These are phyloP conservation scores for Ustilago hordei DNA, from an alignment of 1,284 basidiomycete species.

Conservation along the genomic window DNA sequence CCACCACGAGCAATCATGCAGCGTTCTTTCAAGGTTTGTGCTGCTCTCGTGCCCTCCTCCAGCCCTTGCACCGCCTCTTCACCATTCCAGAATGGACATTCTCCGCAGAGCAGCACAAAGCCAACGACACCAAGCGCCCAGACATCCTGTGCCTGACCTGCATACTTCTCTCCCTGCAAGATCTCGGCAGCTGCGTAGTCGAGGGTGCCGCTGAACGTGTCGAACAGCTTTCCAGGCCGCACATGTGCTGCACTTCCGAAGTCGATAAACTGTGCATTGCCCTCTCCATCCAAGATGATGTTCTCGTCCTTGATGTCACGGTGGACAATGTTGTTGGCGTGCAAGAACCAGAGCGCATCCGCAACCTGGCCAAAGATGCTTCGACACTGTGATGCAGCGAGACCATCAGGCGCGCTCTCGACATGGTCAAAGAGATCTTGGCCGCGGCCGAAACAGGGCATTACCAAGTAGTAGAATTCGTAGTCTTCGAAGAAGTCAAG, in stretches of 20 bases:
- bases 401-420: slow-evolving; percentile 86
- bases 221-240: slow-evolving; percentile 91
- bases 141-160: slow-evolving; percentile 95
- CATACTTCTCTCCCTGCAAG: slow-evolving; percentile 90
- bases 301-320: slow-evolving; percentile 99
- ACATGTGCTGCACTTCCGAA: slow-evolving; percentile 78
- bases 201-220: slow-evolving; percentile 90
- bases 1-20: slow-evolving; percentile 47
- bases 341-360: slow-evolving; percentile 90
- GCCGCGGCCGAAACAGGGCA: slow-evolving; percentile 73
- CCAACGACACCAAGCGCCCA: slow-evolving; percentile 99
- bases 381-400: slow-evolving; percentile 81
- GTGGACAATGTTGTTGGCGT: slow-evolving; percentile 92
- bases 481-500: slow-evolving; percentile 98
- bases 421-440: slow-evolving; percentile 94
- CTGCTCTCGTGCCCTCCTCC: slow-evolving; percentile 59
- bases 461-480: slow-evolving; percentile 91
- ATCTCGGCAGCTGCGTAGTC: slow-evolving; percentile 96
- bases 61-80: slow-evolving; percentile 64
- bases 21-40: slow-evolving; percentile 55
- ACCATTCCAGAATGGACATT: slow-evolving; percentile 82
- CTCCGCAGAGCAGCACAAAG: slow-evolving; percentile 93
- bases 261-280: slow-evolving; percentile 87
- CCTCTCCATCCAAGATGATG: slow-evolving; percentile 74
- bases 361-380: slow-evolving; percentile 93